Conservation (phyloP, 163 green algal genomes). For the Scenedesmus sp. region DNA sequence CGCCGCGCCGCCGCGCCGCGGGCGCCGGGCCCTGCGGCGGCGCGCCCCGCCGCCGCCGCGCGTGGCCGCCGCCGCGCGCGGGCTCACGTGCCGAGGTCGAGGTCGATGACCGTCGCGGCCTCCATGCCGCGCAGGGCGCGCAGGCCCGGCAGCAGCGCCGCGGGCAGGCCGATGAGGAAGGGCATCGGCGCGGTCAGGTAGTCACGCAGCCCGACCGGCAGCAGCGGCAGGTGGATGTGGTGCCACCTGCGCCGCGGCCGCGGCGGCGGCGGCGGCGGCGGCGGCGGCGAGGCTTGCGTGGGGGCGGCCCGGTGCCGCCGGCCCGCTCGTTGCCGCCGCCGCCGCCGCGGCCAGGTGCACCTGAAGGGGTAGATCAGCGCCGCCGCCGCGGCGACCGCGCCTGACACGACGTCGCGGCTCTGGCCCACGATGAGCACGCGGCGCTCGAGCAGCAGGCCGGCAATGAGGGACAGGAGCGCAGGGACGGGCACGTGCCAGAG, state of each 20-base stretch:
- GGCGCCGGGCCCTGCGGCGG: background rate
- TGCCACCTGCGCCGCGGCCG: conserved; percentile 69
- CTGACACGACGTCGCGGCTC: conserved; percentile 69
- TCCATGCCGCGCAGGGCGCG: conserved; percentile 63
- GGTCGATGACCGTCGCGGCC: conserved; percentile 76
- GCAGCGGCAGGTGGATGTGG: conserved; percentile 85
- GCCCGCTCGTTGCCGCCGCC: too few relatives aligned
- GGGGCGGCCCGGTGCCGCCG: too few relatives aligned
- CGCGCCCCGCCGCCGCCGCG: background rate
- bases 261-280: too few relatives aligned
- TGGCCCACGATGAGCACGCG: conserved; percentile 76
- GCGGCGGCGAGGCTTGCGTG: too few relatives aligned
- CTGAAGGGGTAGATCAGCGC: conserved; percentile 84
- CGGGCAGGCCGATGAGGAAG: conserved; percentile 81
- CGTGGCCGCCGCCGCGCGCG: background rate
- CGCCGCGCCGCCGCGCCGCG: background rate
- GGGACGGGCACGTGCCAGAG: conserved; percentile 75
- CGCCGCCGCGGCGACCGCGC: conserved; percentile 70
- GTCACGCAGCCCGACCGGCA: conserved; percentile 77
- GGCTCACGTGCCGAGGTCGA: conserved; percentile 67
- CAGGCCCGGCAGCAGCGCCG: conserved; percentile 68
- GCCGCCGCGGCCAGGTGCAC: conserved; percentile 39
- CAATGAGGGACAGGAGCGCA: conserved; percentile 68
- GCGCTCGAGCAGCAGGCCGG: conserved; percentile 78
- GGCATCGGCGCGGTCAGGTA: conserved; percentile 87